Base-by-base conservation (phyloP, 345 rosid species). In the Citrus unshiu region DNA sequence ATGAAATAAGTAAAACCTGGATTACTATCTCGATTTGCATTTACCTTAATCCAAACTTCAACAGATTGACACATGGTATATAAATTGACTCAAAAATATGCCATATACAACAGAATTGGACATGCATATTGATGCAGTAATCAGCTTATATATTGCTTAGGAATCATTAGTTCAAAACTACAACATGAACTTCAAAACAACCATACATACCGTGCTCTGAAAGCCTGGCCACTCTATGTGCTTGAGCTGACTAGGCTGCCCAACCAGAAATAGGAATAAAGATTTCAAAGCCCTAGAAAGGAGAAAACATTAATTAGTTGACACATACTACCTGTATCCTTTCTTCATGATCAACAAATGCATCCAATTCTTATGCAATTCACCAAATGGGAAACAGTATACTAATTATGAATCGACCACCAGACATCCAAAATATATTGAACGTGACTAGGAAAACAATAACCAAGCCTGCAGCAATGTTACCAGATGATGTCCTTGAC, bases 151-250 rank as follows among this genome's bases (percentile, higher is more conserved):
- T 54, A 46, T 19, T 67, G 13, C 19, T 62, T 37, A 32, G 19
- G 24, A 59, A 58, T 74, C 63, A 27, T 6, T 16, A 64, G 34
- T 51, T 67, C n/a, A 63, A 40, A 18, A 9, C 59, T 32, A 63
- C 16, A 13, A 66, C 58, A 21, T 19, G 56, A 8, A 40, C 66
- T 37, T 21, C 35, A 56, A 61, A 54, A 6, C 18, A 27, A 58
- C n/a, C 21, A 25, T 24, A 64, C 90, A 62, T 85, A 94, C 97
- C 69, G 97, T 94, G 91, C 77, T 86, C 70, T 81, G 85, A 62
- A 89, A 90, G 82, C 93, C 81, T 37, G 94, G 96, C 94, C 98
- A 94, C 81, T 94, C 97, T 76, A 94, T 87, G 88, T 88, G 88
- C 86, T 88, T 94, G 32, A 94, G 88, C 84, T 92, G 93, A 67